These are phyloP conservation scores for Selaginella tamariscina DNA, from an alignment of 75 land plant species.

Conservation along the genomic window DNA sequence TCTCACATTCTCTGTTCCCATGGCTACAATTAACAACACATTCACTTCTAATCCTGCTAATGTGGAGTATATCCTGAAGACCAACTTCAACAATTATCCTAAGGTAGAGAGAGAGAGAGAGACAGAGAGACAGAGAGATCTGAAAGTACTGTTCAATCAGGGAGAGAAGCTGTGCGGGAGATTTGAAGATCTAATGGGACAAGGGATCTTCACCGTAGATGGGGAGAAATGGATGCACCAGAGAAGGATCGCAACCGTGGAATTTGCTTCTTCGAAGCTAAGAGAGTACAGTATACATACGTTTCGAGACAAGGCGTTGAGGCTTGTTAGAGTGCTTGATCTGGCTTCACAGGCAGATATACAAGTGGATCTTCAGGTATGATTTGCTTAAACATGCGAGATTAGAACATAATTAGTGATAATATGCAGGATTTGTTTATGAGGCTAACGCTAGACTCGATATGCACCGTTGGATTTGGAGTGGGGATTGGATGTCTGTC, in stretches of 20 bases:
- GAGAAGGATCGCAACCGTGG: background rate
- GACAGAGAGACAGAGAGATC: too few relatives aligned
- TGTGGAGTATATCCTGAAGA: constrained; percentile 66
- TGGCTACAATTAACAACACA: constrained; percentile 47
- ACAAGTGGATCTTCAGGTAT: constrained; percentile 8
- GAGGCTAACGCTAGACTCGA: constrained; percentile 30
- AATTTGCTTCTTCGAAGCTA: constrained; percentile 10
- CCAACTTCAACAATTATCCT: constrained; percentile 60
- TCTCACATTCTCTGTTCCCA: constrained; percentile 40
- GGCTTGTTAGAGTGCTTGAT: background rate
- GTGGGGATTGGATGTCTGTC: constrained; percentile 18
- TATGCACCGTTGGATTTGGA: constrained; percentile 29
- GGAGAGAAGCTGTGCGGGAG: constrained; percentile 2
- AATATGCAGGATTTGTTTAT: constrained; percentile 26
- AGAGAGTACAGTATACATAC: constrained; percentile 8
- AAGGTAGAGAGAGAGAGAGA: too few relatives aligned
- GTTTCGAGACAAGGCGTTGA: background rate
- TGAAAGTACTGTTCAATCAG: too few relatives aligned
- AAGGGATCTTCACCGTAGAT: constrained; percentile 8
- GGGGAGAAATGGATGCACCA: constrained; percentile 6
- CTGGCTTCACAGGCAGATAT: background rate
- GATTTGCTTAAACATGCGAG: background rate
- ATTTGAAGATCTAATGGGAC: constrained; percentile 8
- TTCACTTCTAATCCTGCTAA: constrained; percentile 76
- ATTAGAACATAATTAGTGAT: background rate